A percentile compares a stretch with the other conserved stretches of the same genome.
These are phyloP conservation scores for Hirsutella thompsonii DNA, from an alignment of 2,329 filamentous ascomycete species.

Conservation along the genomic window DNA sequence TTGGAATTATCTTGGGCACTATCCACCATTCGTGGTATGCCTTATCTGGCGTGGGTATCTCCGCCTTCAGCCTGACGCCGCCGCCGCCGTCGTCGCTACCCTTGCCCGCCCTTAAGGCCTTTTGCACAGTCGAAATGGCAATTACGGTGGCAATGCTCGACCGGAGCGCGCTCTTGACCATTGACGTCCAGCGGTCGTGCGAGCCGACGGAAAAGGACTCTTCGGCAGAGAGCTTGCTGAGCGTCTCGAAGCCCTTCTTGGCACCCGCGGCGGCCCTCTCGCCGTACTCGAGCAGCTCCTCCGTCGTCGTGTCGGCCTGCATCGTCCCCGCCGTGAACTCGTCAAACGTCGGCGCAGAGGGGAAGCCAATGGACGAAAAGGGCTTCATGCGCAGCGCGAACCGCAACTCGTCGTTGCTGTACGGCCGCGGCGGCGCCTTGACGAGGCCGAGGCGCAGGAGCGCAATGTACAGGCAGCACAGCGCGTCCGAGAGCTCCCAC, in stretches of 20 bases:
- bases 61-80: slow-evolving; percentile 29
- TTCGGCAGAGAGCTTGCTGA: slow-evolving; percentile 35
- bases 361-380: slow-evolving; percentile 56
- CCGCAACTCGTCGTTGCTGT: slow-evolving; percentile 53
- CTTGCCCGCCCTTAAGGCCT: slow-evolving; percentile 36
- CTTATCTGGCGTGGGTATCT: slow-evolving; percentile 38
- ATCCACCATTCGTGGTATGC: slow-evolving; percentile 55
- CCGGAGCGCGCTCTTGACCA: slow-evolving; percentile 47
- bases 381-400: slow-evolving; percentile 83
- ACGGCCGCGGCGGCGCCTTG: slow-evolving; percentile 41
- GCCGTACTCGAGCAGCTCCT: slow-evolving; percentile 30
- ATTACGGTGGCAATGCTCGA: slow-evolving; percentile 61
- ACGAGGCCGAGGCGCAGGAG: slow-evolving; percentile 47
- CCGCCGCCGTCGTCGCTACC: slow-evolving; percentile 10
- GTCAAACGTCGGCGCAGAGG: slow-evolving; percentile 51
- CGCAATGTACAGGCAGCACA: slow-evolving; percentile 51
- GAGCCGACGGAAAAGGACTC: slow-evolving; percentile 43
- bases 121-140: slow-evolving; percentile 46
- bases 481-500: slow-evolving; percentile 39
- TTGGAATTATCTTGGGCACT: slow-evolving; percentile 34
- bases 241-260: slow-evolving; percentile 41
- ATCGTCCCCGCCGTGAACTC: slow-evolving; percentile 37
- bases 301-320: slow-evolving; percentile 24
- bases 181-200: slow-evolving; percentile 48
- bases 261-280: slow-evolving; percentile 32